Conservation (phyloP, 345 rosid species). For the Salix brachista region DNA sequence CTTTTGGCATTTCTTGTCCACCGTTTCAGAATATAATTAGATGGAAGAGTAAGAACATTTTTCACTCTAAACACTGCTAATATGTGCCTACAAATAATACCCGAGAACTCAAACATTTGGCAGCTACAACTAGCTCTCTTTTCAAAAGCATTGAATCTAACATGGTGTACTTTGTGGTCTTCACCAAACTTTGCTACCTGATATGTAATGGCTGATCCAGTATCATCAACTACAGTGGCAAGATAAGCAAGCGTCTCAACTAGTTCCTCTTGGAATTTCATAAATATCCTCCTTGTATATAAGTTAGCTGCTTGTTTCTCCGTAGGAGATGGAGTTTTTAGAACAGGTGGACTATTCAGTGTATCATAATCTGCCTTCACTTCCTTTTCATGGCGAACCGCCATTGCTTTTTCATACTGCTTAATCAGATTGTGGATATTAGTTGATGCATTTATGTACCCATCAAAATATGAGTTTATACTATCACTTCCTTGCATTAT, state of each 20-base stretch:
- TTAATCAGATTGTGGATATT: constrained; percentile 40
- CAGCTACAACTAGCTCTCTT: constrained; percentile 64
- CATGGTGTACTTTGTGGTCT: constrained; percentile 46
- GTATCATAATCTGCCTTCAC: constrained; percentile 55
- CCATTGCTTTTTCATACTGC: constrained; percentile 50
- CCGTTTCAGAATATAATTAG: constrained; percentile 49
- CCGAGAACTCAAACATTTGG: constrained; percentile 70
- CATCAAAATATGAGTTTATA: constrained; percentile 64
- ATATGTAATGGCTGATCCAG: constrained; percentile 35
- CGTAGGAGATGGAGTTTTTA: constrained; percentile 58
- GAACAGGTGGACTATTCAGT: constrained; percentile 34
- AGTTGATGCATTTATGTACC: constrained; percentile 59
- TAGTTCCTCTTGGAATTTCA: constrained; percentile 53
- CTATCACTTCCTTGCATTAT: constrained; percentile 49
- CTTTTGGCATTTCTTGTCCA: constrained; percentile 68
- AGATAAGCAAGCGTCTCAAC: constrained; percentile 46
- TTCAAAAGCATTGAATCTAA: constrained; percentile 52
- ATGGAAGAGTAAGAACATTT: constrained; percentile 64
- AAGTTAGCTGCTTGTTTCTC: constrained; percentile 53
- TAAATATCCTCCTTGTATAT: constrained; percentile 45
- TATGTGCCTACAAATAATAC: constrained; percentile 60
- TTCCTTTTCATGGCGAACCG: constrained; percentile 44
- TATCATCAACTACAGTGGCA: constrained; percentile 46
- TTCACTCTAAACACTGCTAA: constrained; percentile 60
- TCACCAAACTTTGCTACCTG: constrained; percentile 60